Percentiles rank a stretch among this genome's conserved stretches.
phyloP scores from a whole-genome alignment of 1,284 basidiomycete species.

The Pseudozyma thailandica region DNA sequence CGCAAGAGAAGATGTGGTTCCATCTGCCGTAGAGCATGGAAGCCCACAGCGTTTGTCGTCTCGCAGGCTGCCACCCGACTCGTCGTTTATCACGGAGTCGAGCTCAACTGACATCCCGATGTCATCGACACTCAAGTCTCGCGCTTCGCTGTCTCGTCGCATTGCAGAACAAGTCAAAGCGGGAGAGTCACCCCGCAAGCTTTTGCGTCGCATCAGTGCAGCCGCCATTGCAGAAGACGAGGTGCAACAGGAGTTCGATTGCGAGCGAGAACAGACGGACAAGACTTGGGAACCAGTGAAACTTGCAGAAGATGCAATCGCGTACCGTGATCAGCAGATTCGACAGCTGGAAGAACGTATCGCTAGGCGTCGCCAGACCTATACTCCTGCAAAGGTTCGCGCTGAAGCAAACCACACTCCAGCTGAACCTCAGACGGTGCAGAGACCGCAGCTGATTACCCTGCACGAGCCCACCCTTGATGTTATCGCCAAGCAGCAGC shows the following conservation, averaged over 20 bases:
- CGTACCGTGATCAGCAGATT: slow-evolving; percentile 42
- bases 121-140: slow-evolving; percentile 47
- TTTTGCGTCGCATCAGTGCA: slow-evolving; percentile 54
- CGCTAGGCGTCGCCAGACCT: slow-evolving; percentile 21
- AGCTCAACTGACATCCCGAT: slow-evolving; percentile 38
- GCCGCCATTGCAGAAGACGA: slow-evolving; percentile 53
- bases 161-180: slow-evolving; percentile 24
- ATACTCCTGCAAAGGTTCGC: slow-evolving; percentile 15
- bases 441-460: slow-evolving; percentile 41
- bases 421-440: slow-evolving; percentile 19
- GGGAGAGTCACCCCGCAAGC: slow-evolving; percentile 52
- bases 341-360: slow-evolving; percentile 44
- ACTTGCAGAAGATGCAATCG: slow-evolving; percentile 22
- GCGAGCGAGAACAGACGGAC: slow-evolving; percentile 6
- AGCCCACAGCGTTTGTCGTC: slow-evolving; percentile 38
- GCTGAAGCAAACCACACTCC: background rate
- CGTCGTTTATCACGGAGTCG: slow-evolving; percentile 36
- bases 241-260: slow-evolving; percentile 32
- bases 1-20: slow-evolving; percentile 18
- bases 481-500: slow-evolving; percentile 7
- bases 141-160: slow-evolving; percentile 30
- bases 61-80: slow-evolving; percentile 34
- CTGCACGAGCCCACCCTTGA: slow-evolving; percentile 46
- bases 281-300: slow-evolving; percentile 12
- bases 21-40: slow-evolving; percentile 22